Evolutionary conservation across 2,329 filamentous ascomycete genomes (phyloP), one percentile per base, ranked within the genome.

Genomic region (Xylariaceae sp.): DNA sequence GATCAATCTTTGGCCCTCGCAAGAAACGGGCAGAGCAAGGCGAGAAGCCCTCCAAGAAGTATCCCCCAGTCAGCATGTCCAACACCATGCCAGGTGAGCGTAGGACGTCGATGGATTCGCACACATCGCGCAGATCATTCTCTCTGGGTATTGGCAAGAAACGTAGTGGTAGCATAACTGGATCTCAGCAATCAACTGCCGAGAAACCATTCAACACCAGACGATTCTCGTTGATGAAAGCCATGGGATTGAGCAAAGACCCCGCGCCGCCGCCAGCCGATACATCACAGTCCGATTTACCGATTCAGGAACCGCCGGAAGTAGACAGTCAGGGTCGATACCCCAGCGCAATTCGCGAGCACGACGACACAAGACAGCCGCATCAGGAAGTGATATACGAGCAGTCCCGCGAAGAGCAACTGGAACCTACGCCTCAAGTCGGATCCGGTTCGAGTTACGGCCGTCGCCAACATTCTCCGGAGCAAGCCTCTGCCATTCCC

Each of bases 1-100:
- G 88, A 11, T 94, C 90, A 7, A 80, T 94, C 60, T 92, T 94
- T 71, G 86, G 88, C n/a, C 81, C 84, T 45, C 71, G 70, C 48
- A 73, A 72, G 69, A 74, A 70, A 67, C 71, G 69, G 39, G 53
- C 68, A 39, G 68, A 71, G 18, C 71, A 71, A 55, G 64, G 71
- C 59, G 76, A 80, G 64, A 85, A 90, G 72, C 86, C 87, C 63
- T 77, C 82, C 56, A 87, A 85, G 72, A 87, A 83, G 64, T 95
- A 97, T 70, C 93, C 93, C 58, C 93, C 93, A 3, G 89, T 93
- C 52, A 96, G 92, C 77, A 95, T 97, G 91, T 84, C 88, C 62
- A 88, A 88, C 63, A 79, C 85, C 1, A 84, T 88, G 73, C 78
- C 84, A 4, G 81, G 81, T 45, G 79, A 82, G 55, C 74, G 80